Evolutionary conservation across 768 basidiomycete species (phyloP).

Genomic region (Neoboletus subvelutipes): DNA sequence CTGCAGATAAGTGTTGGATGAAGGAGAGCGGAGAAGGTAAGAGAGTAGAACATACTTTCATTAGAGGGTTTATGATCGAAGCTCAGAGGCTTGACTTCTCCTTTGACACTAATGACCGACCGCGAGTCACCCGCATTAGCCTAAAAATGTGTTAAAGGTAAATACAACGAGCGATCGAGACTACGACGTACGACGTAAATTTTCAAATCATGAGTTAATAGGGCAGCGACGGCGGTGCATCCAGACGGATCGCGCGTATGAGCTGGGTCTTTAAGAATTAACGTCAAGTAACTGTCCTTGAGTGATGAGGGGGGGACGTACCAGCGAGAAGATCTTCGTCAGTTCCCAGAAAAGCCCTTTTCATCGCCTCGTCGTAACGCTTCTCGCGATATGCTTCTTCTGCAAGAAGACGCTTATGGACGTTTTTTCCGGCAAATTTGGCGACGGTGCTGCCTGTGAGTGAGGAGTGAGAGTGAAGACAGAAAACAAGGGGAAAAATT

Average conservation of each 20-base stretch:
- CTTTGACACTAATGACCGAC: slow-evolving; percentile 81
- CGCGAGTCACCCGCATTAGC: slow-evolving; percentile 98
- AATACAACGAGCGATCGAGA: slow-evolving; percentile 1
- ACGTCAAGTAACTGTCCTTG: slow-evolving; percentile 2
- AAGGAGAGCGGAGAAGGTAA: background rate
- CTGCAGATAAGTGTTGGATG: slow-evolving; percentile 37
- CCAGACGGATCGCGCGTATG: slow-evolving; percentile 93
- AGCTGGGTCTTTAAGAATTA: slow-evolving; percentile 60
- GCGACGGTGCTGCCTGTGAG: slow-evolving; percentile 76
- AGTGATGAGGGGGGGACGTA: slow-evolving; percentile 36
- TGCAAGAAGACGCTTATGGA: slow-evolving; percentile 72
- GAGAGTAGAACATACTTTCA: slow-evolving; percentile 52
- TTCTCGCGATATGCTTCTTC: slow-evolving; percentile 71
- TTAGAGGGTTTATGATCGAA: slow-evolving; percentile 96
- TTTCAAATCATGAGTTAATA: slow-evolving; percentile 75
- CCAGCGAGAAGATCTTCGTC: slow-evolving; percentile 92
- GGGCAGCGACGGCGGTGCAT: slow-evolving; percentile 89
- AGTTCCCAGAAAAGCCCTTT: slow-evolving; percentile 86
- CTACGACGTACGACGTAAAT: slow-evolving; percentile 69
- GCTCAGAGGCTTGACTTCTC: slow-evolving; percentile 84
- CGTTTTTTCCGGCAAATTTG: slow-evolving; percentile 78
- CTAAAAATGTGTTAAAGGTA: slow-evolving; percentile 40
- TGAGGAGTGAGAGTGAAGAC: background rate
- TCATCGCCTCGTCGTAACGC: slow-evolving; percentile 76
- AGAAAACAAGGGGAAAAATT: slow-evolving; percentile 17